Base-by-base conservation (phyloP, 305 asterid species). In the Fraxinus sp. region DNA sequence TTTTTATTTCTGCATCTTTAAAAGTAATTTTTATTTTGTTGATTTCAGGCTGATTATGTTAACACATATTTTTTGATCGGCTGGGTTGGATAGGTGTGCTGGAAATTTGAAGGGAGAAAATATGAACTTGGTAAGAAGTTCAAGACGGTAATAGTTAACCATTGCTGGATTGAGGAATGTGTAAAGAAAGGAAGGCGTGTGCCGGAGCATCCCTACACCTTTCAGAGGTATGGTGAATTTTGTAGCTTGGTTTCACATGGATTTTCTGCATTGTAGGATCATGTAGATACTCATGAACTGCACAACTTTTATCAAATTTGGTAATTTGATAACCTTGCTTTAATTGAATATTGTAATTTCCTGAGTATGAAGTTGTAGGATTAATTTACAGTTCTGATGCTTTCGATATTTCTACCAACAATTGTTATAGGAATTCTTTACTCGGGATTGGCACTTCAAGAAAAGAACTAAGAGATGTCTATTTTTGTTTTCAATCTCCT, bases 21-120 rank as follows among this genome's bases (percentile, higher is more conserved):
- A 43, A 16, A 22, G 32, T 77, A 35, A 80, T 35, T 70, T 4
- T 22, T 73, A 33, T 22, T 14, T 43, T 20, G 41, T 41, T 81
- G 66, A 30, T 57, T 66, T 39, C 24, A 7, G 2, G 70, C 16
- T 39, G 36, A 13, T 75, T 73, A 55, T 24, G 55, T 30, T 68
- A 30, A 30, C 75, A 26, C 30, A 43, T 78, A 74, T n/a, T 78
- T 43, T 74, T 81, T 83, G 77, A 76, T 81, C 77, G 80, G 33
- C 86, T 87, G 49, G 33, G 41, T 83, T 80, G 82, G 36, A 39
- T 83, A 97, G 99, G 95, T 95, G 77, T 97, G 99, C 81, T 86
- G 96, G 97, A 92, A 87, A 87, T 91, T 89, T 84, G 94, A 93
- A 78, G 99, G 99, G 74, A 92, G 82, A 82, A 96, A 96, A 81